phyloP scores from a whole-genome alignment of 768 basidiomycete species.

The Boletus fagicola region DNA sequence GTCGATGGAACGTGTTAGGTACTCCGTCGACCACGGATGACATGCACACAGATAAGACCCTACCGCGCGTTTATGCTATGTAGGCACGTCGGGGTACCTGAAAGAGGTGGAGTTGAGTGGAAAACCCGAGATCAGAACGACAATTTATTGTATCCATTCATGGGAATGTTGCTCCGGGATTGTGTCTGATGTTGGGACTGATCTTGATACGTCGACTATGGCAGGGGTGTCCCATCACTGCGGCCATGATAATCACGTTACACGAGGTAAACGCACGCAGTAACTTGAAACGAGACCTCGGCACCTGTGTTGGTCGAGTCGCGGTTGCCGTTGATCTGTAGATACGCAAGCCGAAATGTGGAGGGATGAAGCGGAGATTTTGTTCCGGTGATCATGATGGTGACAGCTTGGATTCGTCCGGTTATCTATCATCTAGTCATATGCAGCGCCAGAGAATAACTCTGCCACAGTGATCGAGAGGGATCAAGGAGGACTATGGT shows the following conservation, averaged over 20 bases:
- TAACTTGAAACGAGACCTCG: conserved; percentile 2
- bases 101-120: background rate
- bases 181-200: background rate
- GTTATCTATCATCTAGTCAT: conserved; percentile 6
- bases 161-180: background rate
- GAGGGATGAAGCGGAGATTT: conserved; percentile 2
- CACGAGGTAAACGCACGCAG: conserved; percentile 11
- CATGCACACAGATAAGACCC: background rate
- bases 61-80: background rate
- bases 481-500: background rate
- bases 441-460: conserved; percentile 1
- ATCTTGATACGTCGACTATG: conserved; percentile 8
- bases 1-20: background rate
- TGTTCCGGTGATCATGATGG: conserved; percentile 12
- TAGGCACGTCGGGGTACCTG: background rate
- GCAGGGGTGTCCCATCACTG: background rate
- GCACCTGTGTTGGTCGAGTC: background rate
- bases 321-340: conserved; percentile 1
- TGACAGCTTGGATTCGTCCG: conserved; percentile 11
- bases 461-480: conserved; percentile 18
- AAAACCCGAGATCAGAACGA: background rate
- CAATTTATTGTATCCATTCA: background rate
- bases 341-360: background rate
- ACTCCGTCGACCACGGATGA: conserved; percentile 7
- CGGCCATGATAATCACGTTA: conserved; percentile 2